These are phyloP conservation scores for Hericium alpestre DNA, from an alignment of 768 basidiomycete species.

Conservation along the genomic window DNA sequence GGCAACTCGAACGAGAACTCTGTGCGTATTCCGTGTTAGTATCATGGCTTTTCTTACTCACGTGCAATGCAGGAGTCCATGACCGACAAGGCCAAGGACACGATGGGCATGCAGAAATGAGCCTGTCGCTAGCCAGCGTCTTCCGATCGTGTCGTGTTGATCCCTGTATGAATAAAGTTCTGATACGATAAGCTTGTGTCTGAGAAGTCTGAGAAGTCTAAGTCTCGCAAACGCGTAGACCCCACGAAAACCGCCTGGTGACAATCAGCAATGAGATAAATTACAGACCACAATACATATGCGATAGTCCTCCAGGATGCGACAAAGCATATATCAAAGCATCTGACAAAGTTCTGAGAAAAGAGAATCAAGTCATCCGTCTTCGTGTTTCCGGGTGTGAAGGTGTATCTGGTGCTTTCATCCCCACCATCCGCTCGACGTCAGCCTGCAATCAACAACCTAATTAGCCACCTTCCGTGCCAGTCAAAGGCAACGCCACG, in stretches of 20 bases:
- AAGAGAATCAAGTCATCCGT: not conserved
- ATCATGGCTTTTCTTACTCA: not conserved
- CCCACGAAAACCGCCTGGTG: not conserved
- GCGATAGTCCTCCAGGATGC: not conserved
- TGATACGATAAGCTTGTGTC: not conserved
- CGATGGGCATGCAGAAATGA: not conserved
- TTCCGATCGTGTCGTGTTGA: not conserved
- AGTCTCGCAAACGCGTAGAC: not conserved
- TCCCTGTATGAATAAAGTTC: not conserved
- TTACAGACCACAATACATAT: not conserved
- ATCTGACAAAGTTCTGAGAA: not conserved
- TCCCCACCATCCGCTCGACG: constrained; percentile 23
- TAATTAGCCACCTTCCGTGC: not conserved
- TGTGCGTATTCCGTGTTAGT: constrained; percentile 16
- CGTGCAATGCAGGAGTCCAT: not conserved
- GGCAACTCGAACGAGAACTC: constrained; percentile 38
- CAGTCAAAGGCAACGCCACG: not conserved
- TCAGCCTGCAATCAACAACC: constrained; percentile 13
- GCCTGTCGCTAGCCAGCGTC: not conserved
- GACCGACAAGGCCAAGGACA: not conserved
- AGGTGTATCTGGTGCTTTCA: constrained; percentile 3
- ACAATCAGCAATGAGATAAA: not conserved
- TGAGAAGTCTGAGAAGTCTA: not conserved
- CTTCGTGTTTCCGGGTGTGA: not conserved
- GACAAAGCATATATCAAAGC: not conserved